Evolutionary conservation across 2,329 filamentous ascomycete species (phyloP).

Genomic region (Cryphonectria radicalis): DNA sequence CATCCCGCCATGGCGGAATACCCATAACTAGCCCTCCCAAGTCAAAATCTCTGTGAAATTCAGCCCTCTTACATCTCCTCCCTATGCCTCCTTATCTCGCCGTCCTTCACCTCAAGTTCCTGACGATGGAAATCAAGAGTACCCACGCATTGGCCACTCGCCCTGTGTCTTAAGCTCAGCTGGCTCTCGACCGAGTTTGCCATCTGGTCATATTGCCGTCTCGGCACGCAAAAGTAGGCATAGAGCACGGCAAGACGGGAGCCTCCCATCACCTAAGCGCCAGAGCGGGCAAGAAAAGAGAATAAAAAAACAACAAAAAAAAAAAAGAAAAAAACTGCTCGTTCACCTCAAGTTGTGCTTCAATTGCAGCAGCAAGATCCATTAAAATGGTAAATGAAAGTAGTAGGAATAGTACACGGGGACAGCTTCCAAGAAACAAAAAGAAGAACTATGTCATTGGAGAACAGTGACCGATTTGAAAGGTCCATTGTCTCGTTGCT

Average conservation of each 20-base stretch:
- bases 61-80: neutral
- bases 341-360: neutral
- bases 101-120: neutral
- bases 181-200: neutral
- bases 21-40: neutral
- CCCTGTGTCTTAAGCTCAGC: neutral
- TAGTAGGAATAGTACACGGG: constrained; percentile 21
- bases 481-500: constrained; percentile 23
- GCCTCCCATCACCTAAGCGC: neutral
- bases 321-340: neutral
- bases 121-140: neutral
- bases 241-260: neutral
- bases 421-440: constrained; percentile 16
- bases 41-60: neutral
- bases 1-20: neutral
- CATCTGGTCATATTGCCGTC: neutral
- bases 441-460: neutral
- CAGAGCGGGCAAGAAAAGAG: neutral
- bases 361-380: constrained; percentile 2
- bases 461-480: constrained; percentile 16
- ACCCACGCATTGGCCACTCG: neutral
- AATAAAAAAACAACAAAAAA: neutral
- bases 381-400: constrained; percentile 23
- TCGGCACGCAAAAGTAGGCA: neutral
- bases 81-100: neutral